Base-by-base conservation (phyloP, 1,139 yeast genomes). In the Pichia sp. region DNA sequence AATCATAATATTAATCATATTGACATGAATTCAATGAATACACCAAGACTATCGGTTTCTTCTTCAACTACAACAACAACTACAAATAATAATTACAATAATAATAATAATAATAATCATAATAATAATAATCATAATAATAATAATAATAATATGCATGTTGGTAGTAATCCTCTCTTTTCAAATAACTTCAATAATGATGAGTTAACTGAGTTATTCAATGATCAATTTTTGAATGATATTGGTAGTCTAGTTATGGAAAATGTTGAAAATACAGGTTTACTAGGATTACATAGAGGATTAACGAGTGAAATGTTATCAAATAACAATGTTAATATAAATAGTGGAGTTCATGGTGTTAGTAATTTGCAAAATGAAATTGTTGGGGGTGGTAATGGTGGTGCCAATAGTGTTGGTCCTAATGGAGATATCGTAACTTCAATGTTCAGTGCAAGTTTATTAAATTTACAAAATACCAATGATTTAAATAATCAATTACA, bases 221-320 rank as follows among this genome's bases (percentile, higher is more conserved):
- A 60, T 56, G 68, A 58, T 56, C 62, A 52, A 42, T 66, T 66
- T 54, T 58, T 66, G 29, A 61, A 60, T 55, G 65, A 67, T 50
- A 55, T 68, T 56, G 62, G 67, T 2, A 70, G 68, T 33, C 58
- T 63, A 53, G 60, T 54, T 42, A 58, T 56, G 45, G 58, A 53
- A 38, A 54, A 49, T 18, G 51, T 45, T 42, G 48, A 49, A 11
- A 42, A 45, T 13, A 44, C 34, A 13, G 45, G 51, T 22, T 9
- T 51, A 1, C 33, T 51, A 1, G 53, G 53, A 13, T 43, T 51
- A 25, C 51, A 48, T 22, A 48, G 51, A 39, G 53, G 51, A 5
- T 29, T 51, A 7, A 45, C 42, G 16, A 41, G 19, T 6, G 51
- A 48, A 13, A 36, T 19, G 25, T 36, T 36, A 36, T 9, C 19